Conservation (phyloP, 202 grass and related monocot genomes). For the Saccharum hybrid region DNA sequence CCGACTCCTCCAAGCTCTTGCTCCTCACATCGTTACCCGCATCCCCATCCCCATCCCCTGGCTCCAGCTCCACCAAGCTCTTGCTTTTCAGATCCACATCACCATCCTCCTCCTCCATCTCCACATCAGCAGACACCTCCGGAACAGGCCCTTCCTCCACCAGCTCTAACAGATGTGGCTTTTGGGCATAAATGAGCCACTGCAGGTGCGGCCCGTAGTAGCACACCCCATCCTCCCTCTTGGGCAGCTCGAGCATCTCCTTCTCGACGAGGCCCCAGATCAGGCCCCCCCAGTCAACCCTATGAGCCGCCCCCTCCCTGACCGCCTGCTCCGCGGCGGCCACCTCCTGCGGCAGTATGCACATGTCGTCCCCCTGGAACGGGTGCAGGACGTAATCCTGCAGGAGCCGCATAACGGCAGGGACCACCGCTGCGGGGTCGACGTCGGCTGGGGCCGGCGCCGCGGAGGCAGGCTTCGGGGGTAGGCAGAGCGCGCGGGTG, state of each 20-base stretch:
- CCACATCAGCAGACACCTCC: conserved; percentile 42
- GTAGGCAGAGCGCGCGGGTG: conserved; percentile 63
- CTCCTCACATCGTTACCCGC: not conserved
- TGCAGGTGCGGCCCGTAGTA: conserved; percentile 78
- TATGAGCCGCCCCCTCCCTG: conserved; percentile 63
- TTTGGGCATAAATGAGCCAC: conserved; percentile 62
- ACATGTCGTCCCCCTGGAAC: conserved; percentile 75
- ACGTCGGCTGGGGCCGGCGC: conserved; percentile 35
- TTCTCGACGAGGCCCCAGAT: conserved; percentile 89
- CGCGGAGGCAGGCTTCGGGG: conserved; percentile 49
- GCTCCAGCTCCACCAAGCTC: conserved; percentile 9
- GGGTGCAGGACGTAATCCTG: conserved; percentile 61
- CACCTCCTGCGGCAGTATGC: conserved; percentile 71
- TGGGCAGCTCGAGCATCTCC: conserved; percentile 68
- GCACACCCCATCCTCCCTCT: conserved; percentile 52
- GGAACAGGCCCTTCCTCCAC: conserved; percentile 49
- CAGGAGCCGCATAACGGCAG: conserved; percentile 65
- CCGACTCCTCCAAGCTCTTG: conserved; percentile 4
- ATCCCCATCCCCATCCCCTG: not conserved
- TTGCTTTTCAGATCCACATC: conserved; percentile 25
- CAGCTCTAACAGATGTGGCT: conserved; percentile 54
- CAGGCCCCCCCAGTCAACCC: conserved; percentile 80
- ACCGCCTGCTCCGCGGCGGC: conserved; percentile 58
- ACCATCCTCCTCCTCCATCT: conserved; percentile 24
- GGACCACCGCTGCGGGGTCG: conserved; percentile 36